Conservation (phyloP, 2,329 filamentous ascomycete genomes). For the Paecilomyces dactylethromorphus region DNA sequence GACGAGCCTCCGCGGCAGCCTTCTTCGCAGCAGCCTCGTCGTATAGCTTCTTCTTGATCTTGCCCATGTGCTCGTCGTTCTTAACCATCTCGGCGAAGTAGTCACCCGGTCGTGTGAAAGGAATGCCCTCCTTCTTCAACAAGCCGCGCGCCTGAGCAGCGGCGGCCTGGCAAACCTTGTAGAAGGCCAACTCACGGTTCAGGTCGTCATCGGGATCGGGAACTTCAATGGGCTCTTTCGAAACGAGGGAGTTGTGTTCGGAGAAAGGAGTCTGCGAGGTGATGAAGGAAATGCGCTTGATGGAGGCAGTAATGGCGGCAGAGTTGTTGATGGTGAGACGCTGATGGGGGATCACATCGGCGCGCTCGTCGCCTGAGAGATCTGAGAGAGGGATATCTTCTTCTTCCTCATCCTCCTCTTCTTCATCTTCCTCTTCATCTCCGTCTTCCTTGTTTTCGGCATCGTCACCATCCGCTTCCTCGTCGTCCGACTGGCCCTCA, state of each 20-base stretch:
- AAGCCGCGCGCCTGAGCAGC: conserved; percentile 65
- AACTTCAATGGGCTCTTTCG: conserved; percentile 63
- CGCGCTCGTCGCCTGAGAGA: conserved; percentile 71
- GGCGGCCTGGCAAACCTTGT: conserved; percentile 78
- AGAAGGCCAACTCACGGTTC: conserved; percentile 86
- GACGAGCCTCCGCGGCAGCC: conserved; percentile 82
- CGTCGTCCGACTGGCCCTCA: conserved; percentile 24
- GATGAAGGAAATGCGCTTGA: conserved; percentile 57
- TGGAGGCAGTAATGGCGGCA: conserved; percentile 69
- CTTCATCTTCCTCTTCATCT: conserved; percentile 41
- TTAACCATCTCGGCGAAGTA: conserved; percentile 99
- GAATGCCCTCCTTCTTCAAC: conserved; percentile 73
- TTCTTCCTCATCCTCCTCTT: conserved; percentile 66
- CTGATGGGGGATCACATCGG: conserved; percentile 83
- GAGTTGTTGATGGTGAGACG: conserved; percentile 97
- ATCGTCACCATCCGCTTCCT: conserved; percentile 21
- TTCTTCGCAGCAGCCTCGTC: conserved; percentile 91
- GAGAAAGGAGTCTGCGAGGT: conserved; percentile 68
- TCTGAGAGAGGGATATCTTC: conserved; percentile 88
- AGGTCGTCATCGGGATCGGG: conserved; percentile 85
- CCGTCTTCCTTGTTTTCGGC: conserved; percentile 30
- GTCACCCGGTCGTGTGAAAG: conserved; percentile 83
- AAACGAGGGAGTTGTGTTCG: conserved; percentile 71
- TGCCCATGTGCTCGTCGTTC: conserved; percentile 96
- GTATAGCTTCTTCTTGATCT: conserved; percentile 86